Percentiles rank a stretch among this genome's conserved stretches.
Conservation (phyloP, 805 yeast species). For the Metschnikowia sp. region DNA sequence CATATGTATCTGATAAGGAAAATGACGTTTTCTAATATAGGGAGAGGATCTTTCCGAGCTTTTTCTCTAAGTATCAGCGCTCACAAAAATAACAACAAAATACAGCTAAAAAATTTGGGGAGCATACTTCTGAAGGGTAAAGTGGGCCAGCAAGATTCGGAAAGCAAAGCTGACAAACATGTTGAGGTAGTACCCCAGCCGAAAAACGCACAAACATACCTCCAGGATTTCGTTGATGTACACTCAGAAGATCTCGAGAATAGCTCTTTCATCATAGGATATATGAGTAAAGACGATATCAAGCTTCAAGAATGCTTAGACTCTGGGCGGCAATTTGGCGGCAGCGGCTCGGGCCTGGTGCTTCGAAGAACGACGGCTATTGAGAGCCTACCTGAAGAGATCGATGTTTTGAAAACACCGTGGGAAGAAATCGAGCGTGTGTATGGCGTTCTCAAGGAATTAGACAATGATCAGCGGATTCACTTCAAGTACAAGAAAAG, state of each 20-base stretch:
- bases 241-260: constrained; percentile 18
- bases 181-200: not conserved
- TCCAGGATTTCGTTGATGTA: constrained; percentile 9
- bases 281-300: constrained; percentile 38
- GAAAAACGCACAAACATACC: not conserved
- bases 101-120: constrained; percentile 31
- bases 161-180: constrained; percentile 1
- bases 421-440: constrained; percentile 28
- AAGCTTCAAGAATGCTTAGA: constrained; percentile 34
- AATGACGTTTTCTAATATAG: too few relatives aligned
- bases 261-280: constrained; percentile 28
- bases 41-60: not conserved
- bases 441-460: constrained; percentile 27
- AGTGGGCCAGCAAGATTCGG: constrained; percentile 14
- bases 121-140: constrained; percentile 31
- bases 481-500: constrained; percentile 36
- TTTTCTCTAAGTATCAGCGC: constrained; percentile 1
- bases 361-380: constrained; percentile 31
- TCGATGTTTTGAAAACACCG: constrained; percentile 32
- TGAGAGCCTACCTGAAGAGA: constrained; percentile 33
- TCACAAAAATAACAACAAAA: constrained; percentile 14
- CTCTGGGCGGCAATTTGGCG: constrained; percentile 32
- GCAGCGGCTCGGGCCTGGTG: constrained; percentile 33
- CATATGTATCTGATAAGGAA: too few relatives aligned
- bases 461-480: constrained; percentile 37